Evolutionary conservation across 78 protist genomes (phyloP).

Genomic region (Dictyostelium capitatum): DNA sequence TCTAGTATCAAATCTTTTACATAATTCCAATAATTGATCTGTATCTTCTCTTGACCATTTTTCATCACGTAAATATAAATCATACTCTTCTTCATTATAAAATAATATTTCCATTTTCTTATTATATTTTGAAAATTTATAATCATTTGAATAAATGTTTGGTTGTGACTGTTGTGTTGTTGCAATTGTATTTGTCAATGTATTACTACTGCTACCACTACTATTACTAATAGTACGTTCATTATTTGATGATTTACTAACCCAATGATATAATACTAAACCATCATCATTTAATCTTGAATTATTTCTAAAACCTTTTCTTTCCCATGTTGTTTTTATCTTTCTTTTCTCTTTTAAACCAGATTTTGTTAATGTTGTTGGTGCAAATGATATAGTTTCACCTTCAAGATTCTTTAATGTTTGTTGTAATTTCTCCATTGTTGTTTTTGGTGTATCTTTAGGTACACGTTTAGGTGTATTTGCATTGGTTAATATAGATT

Average conservation of each 20-base stretch:
- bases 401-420: constrained; percentile 53
- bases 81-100: constrained; percentile 75
- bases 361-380: constrained; percentile 9
- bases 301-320: constrained; percentile 42
- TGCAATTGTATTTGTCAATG: not conserved
- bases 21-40: constrained; percentile 58
- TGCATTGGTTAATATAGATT: not conserved
- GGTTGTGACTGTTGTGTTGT: too few species aligned
- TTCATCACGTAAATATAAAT: constrained; percentile 52
- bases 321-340: constrained; percentile 34
- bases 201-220: not conserved
- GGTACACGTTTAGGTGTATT: constrained; percentile 20
- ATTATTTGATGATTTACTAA: constrained; percentile 43
- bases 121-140: constrained; percentile 43
- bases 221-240: not conserved
- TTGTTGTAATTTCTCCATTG: constrained; percentile 47
- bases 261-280: constrained; percentile 49
- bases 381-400: constrained; percentile 53
- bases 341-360: constrained; percentile 56
- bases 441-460: constrained; percentile 46
- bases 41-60: constrained; percentile 84
- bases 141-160: constrained; percentile 12
- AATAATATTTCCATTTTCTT: constrained; percentile 76
- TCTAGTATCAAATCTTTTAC: constrained; percentile 66
- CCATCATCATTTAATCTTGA: not conserved